phyloP scores from a whole-genome alignment of 2,329 filamentous ascomycete species.

The Stemphylium beticola region DNA sequence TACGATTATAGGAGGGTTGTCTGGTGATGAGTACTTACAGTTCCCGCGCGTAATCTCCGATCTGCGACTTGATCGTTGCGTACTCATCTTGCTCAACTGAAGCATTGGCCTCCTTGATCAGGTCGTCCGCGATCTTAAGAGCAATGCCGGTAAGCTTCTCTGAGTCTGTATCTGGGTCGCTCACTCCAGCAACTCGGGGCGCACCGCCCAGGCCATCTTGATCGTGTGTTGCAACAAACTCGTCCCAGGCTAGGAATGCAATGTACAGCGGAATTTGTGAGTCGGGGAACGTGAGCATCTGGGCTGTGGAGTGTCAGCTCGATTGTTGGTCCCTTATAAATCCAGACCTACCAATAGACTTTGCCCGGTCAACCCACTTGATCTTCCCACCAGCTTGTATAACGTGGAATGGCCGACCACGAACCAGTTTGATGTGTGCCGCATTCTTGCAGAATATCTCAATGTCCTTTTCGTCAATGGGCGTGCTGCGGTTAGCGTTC shows the following conservation, averaged over 20 bases:
- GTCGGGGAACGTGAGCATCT: conserved; percentile 52
- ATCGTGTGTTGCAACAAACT: conserved; percentile 52
- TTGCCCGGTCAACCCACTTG: conserved; percentile 57
- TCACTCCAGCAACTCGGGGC: conserved; percentile 47
- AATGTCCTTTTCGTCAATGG: conserved; percentile 74
- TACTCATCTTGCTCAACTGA: conserved; percentile 53
- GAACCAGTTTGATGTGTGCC: conserved; percentile 87
- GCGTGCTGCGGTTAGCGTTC: conserved; percentile 53
- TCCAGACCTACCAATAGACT: conserved; percentile 58
- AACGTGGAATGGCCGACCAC: conserved; percentile 63
- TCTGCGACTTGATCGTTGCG: conserved; percentile 42
- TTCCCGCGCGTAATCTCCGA: conserved; percentile 51
- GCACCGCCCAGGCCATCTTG: conserved; percentile 43
- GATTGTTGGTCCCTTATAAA: background rate
- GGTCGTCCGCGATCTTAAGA: conserved; percentile 48
- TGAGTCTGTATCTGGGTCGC: conserved; percentile 38
- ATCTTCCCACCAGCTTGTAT: conserved; percentile 51
- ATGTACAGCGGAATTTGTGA: conserved; percentile 57
- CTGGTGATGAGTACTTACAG: conserved; percentile 43
- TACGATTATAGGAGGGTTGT: background rate
- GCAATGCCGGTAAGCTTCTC: conserved; percentile 54
- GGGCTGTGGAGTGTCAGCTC: conserved; percentile 32
- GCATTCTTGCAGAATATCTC: conserved; percentile 96
- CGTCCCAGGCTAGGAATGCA: conserved; percentile 59
- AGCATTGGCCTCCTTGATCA: conserved; percentile 52